Percentiles rank a stretch among this genome's conserved stretches.
phyloP scores from a whole-genome alignment of 2,329 filamentous ascomycete species.

The Tolypocladium ophioglossoides region DNA sequence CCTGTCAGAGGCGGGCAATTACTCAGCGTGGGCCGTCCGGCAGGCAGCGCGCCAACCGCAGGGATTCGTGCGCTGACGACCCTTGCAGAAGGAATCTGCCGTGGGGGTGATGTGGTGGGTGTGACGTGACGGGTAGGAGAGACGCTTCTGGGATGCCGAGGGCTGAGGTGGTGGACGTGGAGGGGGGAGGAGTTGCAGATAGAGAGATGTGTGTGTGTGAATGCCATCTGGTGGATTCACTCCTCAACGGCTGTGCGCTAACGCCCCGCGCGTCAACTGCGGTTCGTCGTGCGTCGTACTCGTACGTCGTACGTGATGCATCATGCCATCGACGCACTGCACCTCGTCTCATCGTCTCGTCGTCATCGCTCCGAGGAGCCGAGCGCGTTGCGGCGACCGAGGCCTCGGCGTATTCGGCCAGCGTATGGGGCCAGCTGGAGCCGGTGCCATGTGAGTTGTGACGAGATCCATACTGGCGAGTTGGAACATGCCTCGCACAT shows the following conservation, averaged over 20 bases:
- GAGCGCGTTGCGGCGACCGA: background rate
- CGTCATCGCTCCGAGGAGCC: background rate
- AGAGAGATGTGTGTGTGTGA: too few relatives aligned
- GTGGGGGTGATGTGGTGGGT: background rate
- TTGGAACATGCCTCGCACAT: too few relatives aligned
- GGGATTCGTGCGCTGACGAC: background rate
- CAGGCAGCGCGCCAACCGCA: background rate
- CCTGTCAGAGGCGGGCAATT: constrained; percentile 25
- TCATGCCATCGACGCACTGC: background rate
- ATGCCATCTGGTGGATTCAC: background rate
- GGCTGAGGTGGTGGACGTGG: background rate
- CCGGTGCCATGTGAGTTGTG: background rate
- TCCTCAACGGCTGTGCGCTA: background rate
- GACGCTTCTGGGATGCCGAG: background rate
- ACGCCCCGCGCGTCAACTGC: background rate
- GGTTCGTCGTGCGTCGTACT: background rate
- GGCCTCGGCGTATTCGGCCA: background rate
- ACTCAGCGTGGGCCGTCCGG: constrained; percentile 17
- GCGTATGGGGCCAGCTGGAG: background rate
- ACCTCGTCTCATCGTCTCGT: background rate
- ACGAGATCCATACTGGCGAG: background rate
- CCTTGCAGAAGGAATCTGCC: background rate
- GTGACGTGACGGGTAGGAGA: background rate
- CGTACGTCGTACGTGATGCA: background rate
- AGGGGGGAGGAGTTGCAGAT: too few relatives aligned